These are phyloP conservation scores for Microstegium vimineum DNA, from an alignment of 176 grass and related monocot species.

Conservation along the genomic window DNA sequence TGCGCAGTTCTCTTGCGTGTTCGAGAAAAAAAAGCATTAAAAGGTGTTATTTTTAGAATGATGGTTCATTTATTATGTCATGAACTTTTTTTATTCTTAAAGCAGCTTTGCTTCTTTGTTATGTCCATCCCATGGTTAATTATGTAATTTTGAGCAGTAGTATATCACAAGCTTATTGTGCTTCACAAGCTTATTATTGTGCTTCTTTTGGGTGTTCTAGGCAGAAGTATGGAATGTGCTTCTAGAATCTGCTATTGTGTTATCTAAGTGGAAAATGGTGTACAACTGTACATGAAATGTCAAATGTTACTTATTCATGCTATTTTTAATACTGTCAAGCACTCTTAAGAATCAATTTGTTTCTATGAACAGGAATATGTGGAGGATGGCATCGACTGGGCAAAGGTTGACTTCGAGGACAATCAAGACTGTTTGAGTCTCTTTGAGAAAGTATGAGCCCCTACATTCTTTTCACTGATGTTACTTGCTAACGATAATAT, in stretches of 20 bases:
- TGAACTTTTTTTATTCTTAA: background rate
- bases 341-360: background rate
- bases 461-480: background rate
- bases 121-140: background rate
- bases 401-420: constrained; percentile 97
- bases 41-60: background rate
- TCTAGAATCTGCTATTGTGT: constrained; percentile 14
- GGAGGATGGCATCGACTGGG: constrained; percentile 98
- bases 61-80: background rate
- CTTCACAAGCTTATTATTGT: background rate
- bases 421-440: constrained; percentile 90
- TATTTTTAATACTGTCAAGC: background rate
- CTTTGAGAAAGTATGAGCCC: constrained; percentile 76
- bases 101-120: background rate
- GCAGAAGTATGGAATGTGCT: background rate
- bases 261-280: constrained; percentile 4
- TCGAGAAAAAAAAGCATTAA: too few species aligned
- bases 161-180: too few species aligned
- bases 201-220: background rate
- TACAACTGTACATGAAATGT: too few species aligned
- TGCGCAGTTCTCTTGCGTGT: too few species aligned
- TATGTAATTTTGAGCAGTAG: background rate
- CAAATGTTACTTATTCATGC: background rate
- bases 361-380: constrained; percentile 71
- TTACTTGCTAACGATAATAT: background rate